Conservation (phyloP, 805 yeast species). For the Candida hungchunana region DNA sequence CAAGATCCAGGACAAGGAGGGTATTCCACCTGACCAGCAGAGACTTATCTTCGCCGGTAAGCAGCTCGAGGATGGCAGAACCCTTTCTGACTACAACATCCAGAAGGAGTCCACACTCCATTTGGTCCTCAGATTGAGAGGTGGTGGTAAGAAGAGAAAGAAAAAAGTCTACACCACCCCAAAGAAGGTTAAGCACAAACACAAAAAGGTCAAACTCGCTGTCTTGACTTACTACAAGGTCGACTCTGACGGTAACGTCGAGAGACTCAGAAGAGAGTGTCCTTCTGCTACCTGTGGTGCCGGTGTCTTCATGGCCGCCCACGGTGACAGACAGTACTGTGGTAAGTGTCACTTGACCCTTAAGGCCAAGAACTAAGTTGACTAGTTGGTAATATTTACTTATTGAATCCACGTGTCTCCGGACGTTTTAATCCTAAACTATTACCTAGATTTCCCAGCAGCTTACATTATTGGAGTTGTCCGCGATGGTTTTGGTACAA, state of each 20-base stretch:
- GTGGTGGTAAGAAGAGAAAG: constrained; percentile 99
- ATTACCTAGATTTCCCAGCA: too few species aligned
- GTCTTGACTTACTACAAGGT: constrained; percentile 99
- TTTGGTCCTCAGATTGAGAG: constrained; percentile 96
- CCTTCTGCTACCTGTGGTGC: constrained; percentile 92
- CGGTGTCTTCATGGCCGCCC: constrained; percentile 99
- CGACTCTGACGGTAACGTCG: constrained; percentile 96
- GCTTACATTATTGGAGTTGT: too few species aligned
- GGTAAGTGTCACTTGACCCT: constrained; percentile 98
- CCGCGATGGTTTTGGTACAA: too few species aligned
- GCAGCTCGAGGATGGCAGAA: constrained; percentile 95
- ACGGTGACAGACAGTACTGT: constrained; percentile 97
- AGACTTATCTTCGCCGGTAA: constrained; percentile 97
- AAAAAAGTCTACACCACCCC: constrained; percentile 99
- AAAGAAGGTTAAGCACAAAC: constrained; percentile 99
- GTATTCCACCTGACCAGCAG: constrained; percentile 97
- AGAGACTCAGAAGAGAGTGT: constrained; percentile 98
- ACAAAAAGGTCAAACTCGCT: constrained; percentile 98
- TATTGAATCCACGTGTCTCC: constrained; percentile 1
- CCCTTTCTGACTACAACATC: constrained; percentile 95
- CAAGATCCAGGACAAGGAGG: constrained; percentile 96
- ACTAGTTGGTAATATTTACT: not conserved
- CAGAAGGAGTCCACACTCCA: constrained; percentile 96
- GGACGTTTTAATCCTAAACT: too few species aligned
- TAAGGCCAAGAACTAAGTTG: constrained; percentile 40